Conservation (phyloP, 2,329 filamentous ascomycete species). For the Catunica adiposa region DNA sequence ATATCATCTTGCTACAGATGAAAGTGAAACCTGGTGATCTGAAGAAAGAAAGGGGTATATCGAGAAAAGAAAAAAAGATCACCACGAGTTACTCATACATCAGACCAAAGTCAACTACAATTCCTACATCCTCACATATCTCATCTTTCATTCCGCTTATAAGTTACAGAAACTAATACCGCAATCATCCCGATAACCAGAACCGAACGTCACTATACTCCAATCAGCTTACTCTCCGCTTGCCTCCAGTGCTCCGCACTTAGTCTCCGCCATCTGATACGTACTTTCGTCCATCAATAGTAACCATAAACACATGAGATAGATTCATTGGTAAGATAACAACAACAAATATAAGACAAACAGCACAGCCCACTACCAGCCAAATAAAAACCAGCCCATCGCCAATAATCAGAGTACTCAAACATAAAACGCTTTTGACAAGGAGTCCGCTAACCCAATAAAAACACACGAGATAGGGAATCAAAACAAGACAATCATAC, state of each 20-base stretch:
- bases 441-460: background rate
- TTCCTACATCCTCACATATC: too few relatives aligned
- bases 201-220: too few relatives aligned
- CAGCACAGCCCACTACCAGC: background rate
- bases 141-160: too few relatives aligned
- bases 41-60: background rate
- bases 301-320: too few relatives aligned
- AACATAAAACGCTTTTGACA: background rate
- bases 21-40: background rate
- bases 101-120: too few relatives aligned
- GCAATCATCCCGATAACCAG: background rate
- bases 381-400: background rate
- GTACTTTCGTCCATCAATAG: too few relatives aligned
- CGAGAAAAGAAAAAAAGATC: background rate
- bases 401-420: background rate
- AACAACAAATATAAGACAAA: background rate
- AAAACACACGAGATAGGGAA: background rate
- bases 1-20: background rate
- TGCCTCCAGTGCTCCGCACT: too few relatives aligned
- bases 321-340: background rate
- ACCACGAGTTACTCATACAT: too few relatives aligned
- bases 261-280: too few relatives aligned
- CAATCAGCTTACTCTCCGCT: too few relatives aligned
- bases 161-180: background rate
- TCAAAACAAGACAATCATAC: background rate